Base-by-base conservation (phyloP, 2,329 filamentous ascomycete species). In the Colletotrichum agaves region DNA sequence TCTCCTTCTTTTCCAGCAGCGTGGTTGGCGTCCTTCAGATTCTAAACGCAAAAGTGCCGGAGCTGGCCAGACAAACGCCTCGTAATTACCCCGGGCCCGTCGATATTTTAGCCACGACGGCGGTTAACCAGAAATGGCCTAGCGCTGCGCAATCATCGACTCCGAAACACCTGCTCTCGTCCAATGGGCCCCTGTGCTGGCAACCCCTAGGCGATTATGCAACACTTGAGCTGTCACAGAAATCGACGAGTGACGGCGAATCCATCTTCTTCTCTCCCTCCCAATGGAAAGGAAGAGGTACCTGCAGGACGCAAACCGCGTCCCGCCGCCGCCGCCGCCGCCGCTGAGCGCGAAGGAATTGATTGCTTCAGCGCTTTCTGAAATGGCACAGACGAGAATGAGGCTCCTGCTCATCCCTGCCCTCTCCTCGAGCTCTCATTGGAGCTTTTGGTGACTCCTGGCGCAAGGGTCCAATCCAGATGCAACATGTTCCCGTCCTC, bases 141-240 rank as follows among this genome's bases (percentile, higher is more conserved):
- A 63, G 59, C 49, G 60, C 21, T n/a, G 35, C 31, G 15, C 17
- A 43, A 11, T 15, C 4, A 56, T 39, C 19, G 27, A 65, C 53
- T 67, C 61, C 46, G 64, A 65, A 67, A 67, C 64, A 60, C 46
- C 35, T 41, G 47, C 12, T 37, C 47, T 47, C 37, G 10, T 44
- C 63, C 59, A 63, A 37, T 58, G 19, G 35, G n/a, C 59, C 49
- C 60, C 39, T 49, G 65, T 33, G 13, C 31, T 41, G 33, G 19
- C 19, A 44, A 50, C 50, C 46, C 65, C 65, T 61, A 43, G 52
- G 5, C 47, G 12, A 35, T 55, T 46, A 31, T 67, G 62, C 62
- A 62, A 69, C 62, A 69, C 56, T 50, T 27, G 43, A 62, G 27
- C 57, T 67, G 62, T 67, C 49, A 69, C 46, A 69, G 66, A 67